Percentiles rank a stretch among this genome's conserved stretches.
phyloP scores from a whole-genome alignment of 1,284 basidiomycete species.

The Xerocomus amazonicus region DNA sequence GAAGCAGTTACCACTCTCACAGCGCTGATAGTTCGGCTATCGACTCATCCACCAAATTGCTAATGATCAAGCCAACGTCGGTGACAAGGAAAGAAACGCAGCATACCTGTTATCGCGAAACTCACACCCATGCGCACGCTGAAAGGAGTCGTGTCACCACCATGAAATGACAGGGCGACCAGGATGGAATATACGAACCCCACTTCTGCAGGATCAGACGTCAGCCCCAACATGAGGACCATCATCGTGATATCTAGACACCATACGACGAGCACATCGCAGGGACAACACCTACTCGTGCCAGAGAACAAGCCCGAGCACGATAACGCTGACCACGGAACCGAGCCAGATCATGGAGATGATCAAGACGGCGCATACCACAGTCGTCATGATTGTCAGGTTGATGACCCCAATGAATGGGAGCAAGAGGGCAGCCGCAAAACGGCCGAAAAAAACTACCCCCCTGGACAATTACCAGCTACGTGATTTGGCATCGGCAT shows the following conservation, averaged over 20 bases:
- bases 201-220: constrained; percentile 23
- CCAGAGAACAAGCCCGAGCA: constrained; percentile 52
- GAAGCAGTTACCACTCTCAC: not conserved
- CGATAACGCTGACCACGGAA: constrained; percentile 38
- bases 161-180: not conserved
- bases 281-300: constrained; percentile 30
- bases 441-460: constrained; percentile 39
- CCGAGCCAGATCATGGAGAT: constrained; percentile 43
- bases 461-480: constrained; percentile 45
- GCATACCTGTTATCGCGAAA: constrained; percentile 22
- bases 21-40: not conserved
- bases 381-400: constrained; percentile 34
- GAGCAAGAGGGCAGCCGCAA: constrained; percentile 36
- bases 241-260: constrained; percentile 23
- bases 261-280: not conserved
- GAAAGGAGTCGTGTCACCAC: not conserved
- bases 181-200: constrained; percentile 18
- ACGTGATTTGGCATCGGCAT: too few relatives aligned
- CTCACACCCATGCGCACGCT: constrained; percentile 29
- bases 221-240: constrained; percentile 26
- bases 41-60: constrained; percentile 24
- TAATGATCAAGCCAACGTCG: constrained; percentile 2
- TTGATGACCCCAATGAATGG: constrained; percentile 40
- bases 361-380: constrained; percentile 30
- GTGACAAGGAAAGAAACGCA: not conserved